Evolutionary conservation across 2,329 filamentous ascomycete species (phyloP), one percentile per base, ranked within the genome.

Genomic region (Aureobasidium pullulans): DNA sequence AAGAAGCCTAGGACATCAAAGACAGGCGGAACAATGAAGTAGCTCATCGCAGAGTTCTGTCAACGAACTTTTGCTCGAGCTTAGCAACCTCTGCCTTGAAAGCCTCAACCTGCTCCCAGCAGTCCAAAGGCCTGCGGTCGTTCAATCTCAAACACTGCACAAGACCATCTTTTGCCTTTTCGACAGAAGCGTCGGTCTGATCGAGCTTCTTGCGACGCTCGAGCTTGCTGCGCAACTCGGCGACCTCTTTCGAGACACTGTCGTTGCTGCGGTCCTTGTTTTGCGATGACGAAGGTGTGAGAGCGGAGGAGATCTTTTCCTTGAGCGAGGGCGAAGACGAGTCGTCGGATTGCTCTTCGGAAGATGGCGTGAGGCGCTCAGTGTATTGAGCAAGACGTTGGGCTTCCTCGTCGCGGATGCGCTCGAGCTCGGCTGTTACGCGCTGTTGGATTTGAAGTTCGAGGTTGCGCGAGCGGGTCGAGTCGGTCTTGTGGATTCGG

Each of bases 371-470:
- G 7, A 54, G 39, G 19, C 13, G 83, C 78, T 62, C 83, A 69
- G 87, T 83, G 62, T 89, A 83, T 60, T 84, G 78, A 65, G 81
- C 79, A 64, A 96, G 85, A 61, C 85, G 84, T 52, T 85, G 80
- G 64, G 83, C 76, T 72, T 93, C 87, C 67, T 86, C 79, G 64
- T 84, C 81, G 71, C 86, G 86, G 64, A 96, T 84, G 67, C 86
- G 86, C 74, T 87, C 85, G 65, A 97, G 89, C 77, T 96, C 92
- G 68, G 85, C 81, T 68, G 87, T 84, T 62, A 96, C 90, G 74
- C 93, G 92, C 71, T 84, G 79, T 78, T 96, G 92, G 73, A 96
- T 86, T 68, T 93, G 87, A 64, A 94, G 84, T 77, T 97, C 93
- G 73, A 90, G 78, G 70, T 86, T 80, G 76, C 89, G 89, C 68